Evolutionary conservation across 257 asterid species (phyloP).

Genomic region (Capsicum rhomboideum): DNA sequence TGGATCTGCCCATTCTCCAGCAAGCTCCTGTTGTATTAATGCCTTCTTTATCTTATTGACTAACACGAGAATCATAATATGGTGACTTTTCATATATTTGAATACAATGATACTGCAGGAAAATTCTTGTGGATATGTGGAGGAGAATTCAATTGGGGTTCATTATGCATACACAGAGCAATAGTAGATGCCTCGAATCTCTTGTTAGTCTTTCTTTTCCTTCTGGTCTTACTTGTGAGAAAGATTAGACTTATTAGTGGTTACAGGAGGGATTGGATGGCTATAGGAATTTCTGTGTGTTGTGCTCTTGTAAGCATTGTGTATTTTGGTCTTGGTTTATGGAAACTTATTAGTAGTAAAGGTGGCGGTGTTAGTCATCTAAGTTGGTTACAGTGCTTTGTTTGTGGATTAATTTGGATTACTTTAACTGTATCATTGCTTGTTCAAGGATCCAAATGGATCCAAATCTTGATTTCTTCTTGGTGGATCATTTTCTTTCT

Average conservation of each 20-base stretch:
- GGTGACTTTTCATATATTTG: background rate
- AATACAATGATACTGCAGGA: slow-evolving; percentile 24
- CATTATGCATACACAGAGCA: slow-evolving; percentile 19
- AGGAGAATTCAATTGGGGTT: slow-evolving; percentile 23
- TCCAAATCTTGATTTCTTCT: slow-evolving; percentile 23
- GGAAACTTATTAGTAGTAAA: slow-evolving; percentile 1
- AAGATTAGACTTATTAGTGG: slow-evolving; percentile 2
- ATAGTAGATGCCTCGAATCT: slow-evolving; percentile 34
- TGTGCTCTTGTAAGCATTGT: slow-evolving; percentile 37
- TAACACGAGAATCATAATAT: background rate
- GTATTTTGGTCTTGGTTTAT: slow-evolving; percentile 24
- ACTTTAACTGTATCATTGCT: slow-evolving; percentile 34
- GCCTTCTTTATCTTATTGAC: background rate
- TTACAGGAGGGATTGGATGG: slow-evolving; percentile 26
- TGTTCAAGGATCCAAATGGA: slow-evolving; percentile 34
- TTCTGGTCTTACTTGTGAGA: slow-evolving; percentile 14
- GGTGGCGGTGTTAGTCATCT: slow-evolving; percentile 9
- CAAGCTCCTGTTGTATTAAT: background rate
- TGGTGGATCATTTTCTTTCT: slow-evolving; percentile 55
- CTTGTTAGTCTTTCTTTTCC: slow-evolving; percentile 23
- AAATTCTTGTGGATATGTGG: slow-evolving; percentile 27
- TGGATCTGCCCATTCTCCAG: background rate
- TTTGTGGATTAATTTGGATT: slow-evolving; percentile 50
- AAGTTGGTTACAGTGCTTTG: slow-evolving; percentile 21
- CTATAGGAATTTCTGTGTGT: slow-evolving; percentile 10